Conservation (phyloP, 140 eudicot species). For the Oenanthe javanica region DNA sequence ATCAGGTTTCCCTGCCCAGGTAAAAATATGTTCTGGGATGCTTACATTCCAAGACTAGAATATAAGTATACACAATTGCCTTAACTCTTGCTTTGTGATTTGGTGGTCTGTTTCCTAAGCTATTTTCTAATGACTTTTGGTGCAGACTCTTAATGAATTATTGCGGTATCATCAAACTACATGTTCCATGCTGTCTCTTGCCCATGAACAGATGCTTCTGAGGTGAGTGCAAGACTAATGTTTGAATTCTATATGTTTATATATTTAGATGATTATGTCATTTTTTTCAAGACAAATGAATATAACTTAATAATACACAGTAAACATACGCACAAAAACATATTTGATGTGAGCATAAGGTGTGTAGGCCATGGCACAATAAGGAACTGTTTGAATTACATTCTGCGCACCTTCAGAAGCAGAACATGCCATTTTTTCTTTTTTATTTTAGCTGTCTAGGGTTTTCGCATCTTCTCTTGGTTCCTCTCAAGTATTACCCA, state of each 20-base stretch:
- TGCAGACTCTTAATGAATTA: slow-evolving; percentile 69
- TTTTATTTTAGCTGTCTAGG: background rate
- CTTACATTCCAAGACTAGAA: background rate
- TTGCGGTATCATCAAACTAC: slow-evolving; percentile 36
- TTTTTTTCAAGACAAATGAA: no score
- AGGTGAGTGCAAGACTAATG: slow-evolving; percentile 35
- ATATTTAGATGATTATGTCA: background rate
- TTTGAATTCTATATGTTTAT: background rate
- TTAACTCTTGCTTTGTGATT: background rate
- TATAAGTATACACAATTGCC: background rate
- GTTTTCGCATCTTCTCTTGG: background rate
- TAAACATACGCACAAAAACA: background rate
- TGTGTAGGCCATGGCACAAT: background rate
- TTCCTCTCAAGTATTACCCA: background rate
- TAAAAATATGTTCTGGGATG: slow-evolving; percentile 1
- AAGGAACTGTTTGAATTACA: background rate
- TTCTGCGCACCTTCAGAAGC: background rate
- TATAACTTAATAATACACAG: background rate
- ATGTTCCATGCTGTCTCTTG: slow-evolving; percentile 49
- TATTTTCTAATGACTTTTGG: slow-evolving; percentile 8
- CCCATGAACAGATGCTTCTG: slow-evolving; percentile 66
- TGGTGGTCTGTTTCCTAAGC: background rate
- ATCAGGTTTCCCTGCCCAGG: slow-evolving; percentile 66
- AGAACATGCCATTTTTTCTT: background rate
- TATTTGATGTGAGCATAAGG: background rate